phyloP scores from a whole-genome alignment of 192 early-diverging fungal species.

The Glomus cerebriforme region DNA sequence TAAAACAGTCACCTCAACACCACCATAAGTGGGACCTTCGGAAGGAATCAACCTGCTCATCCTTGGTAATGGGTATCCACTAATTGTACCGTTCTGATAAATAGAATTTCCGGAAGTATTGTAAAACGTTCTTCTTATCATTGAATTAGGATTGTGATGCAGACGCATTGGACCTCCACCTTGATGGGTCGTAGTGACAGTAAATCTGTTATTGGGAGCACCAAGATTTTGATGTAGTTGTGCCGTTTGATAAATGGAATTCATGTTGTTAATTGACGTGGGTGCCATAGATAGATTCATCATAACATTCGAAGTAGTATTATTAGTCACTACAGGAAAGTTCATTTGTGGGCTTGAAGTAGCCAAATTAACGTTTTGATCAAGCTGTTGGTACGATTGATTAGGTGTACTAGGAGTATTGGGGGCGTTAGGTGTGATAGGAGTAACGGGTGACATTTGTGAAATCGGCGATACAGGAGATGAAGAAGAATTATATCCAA shows the following conservation, averaged over 20 bases:
- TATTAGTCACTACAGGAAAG: not conserved
- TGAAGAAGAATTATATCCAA: not conserved
- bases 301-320: not conserved
- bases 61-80: slow-evolving; percentile 44
- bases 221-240: slow-evolving; percentile 35
- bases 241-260: slow-evolving; percentile 28
- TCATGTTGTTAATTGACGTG: not conserved
- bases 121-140: not conserved
- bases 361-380: not conserved
- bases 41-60: slow-evolving; percentile 79
- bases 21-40: slow-evolving; percentile 85
- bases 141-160: not conserved
- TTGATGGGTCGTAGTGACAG: slow-evolving; percentile 15
- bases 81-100: slow-evolving; percentile 35
- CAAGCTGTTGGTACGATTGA: not conserved
- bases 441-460: slow-evolving; percentile 5
- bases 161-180: slow-evolving; percentile 21
- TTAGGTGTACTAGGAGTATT: not conserved
- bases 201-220: slow-evolving; percentile 31
- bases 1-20: slow-evolving; percentile 79
- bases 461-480: slow-evolving; percentile 13
- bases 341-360: not conserved
- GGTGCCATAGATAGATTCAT: slow-evolving; percentile 15
- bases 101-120: slow-evolving; percentile 23
- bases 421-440: not conserved